phyloP scores from a whole-genome alignment of 345 rosid genomes.

The Euclidium syriacum region DNA sequence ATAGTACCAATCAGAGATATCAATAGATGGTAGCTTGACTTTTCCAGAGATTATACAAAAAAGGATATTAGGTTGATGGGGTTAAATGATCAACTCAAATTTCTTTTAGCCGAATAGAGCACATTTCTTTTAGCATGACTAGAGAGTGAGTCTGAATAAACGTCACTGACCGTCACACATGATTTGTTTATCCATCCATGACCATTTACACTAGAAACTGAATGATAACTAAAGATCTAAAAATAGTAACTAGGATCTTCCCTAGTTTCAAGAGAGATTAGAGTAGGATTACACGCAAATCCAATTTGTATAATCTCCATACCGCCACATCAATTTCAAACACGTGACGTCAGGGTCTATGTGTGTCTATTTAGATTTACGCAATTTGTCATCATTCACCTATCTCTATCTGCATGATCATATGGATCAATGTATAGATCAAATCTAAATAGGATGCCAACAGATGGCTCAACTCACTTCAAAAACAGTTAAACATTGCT shows the following conservation, averaged over 20 bases:
- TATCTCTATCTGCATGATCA: not conserved
- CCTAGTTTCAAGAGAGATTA: not conserved
- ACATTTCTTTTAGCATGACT: not conserved
- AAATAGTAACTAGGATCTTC: not conserved
- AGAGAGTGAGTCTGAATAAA: not conserved
- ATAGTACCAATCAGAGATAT: not conserved
- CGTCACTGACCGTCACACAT: not conserved
- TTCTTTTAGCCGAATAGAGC: not conserved
- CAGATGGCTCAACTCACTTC: not conserved
- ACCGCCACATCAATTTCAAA: not conserved
- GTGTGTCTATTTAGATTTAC: not conserved
- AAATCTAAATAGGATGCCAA: not conserved
- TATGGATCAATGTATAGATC: slow-evolving; percentile 15
- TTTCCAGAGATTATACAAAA: not conserved
- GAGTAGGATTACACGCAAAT: not conserved
- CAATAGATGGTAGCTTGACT: not conserved
- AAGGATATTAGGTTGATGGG: not conserved
- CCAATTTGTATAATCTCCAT: not conserved
- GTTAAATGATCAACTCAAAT: not conserved
- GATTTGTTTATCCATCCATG: not conserved
- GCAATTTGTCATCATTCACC: not conserved
- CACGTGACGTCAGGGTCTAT: not conserved
- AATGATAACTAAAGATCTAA: not conserved
- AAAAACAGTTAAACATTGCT: not conserved
- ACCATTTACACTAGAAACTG: not conserved